These are phyloP conservation scores for Dendrobium officinale DNA, from an alignment of 106 monocot genomes.

Conservation along the genomic window DNA sequence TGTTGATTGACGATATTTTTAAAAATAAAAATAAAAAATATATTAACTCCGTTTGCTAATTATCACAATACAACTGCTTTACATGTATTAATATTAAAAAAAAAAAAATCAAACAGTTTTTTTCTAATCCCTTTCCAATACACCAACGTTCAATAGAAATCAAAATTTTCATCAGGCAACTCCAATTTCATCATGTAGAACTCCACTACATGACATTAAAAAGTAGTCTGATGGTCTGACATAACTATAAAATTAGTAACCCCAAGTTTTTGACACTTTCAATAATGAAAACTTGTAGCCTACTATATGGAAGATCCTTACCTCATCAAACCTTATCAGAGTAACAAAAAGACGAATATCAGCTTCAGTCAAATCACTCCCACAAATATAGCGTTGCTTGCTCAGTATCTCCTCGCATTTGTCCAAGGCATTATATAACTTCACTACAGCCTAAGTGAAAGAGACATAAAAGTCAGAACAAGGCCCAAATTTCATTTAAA, in stretches of 20 bases:
- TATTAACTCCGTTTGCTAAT: too few relatives aligned
- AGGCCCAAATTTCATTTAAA: neutral
- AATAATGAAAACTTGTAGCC: neutral
- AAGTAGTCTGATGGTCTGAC: neutral
- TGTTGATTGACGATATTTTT: too few relatives aligned
- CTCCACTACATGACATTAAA: neutral
- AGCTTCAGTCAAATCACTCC: slow-evolving; percentile 68
- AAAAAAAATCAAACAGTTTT: too few relatives aligned
- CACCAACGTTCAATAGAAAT: too few relatives aligned
- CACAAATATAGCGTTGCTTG: slow-evolving; percentile 73
- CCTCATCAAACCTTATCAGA: slow-evolving; percentile 94
- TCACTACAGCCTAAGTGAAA: slow-evolving; percentile 54
- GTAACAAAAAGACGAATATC: slow-evolving; percentile 84
- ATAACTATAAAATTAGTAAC: neutral
- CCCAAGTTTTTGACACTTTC: too few relatives aligned
- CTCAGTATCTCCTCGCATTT: slow-evolving; percentile 79
- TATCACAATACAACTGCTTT: too few relatives aligned
- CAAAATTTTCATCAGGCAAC: too few relatives aligned
- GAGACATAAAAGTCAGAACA: neutral
- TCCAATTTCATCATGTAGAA: neutral
- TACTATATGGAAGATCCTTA: slow-evolving; percentile 14
- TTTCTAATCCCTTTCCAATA: too few relatives aligned
- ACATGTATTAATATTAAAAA: too few relatives aligned
- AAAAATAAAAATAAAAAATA: too few relatives aligned
- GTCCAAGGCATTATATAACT: slow-evolving; percentile 63